phyloP scores from a whole-genome alignment of 805 yeast genomes.

The Schizosaccharomyces osmophilus region DNA sequence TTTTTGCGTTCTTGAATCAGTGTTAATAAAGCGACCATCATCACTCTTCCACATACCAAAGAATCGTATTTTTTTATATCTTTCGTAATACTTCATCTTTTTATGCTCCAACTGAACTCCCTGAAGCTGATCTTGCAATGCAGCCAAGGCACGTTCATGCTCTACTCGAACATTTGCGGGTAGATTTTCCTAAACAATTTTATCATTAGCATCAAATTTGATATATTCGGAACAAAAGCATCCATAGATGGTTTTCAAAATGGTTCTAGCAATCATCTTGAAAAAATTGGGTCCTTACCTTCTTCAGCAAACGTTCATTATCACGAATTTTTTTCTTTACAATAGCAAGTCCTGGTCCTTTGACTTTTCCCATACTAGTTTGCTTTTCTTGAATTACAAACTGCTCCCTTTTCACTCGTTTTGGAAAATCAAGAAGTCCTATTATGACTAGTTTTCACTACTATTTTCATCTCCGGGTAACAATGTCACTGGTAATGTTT shows the following conservation, averaged over 20 bases:
- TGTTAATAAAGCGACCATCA: background rate
- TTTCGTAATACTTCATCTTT: conserved; percentile 32
- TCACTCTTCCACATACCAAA: conserved; percentile 16
- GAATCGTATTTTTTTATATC: conserved; percentile 81
- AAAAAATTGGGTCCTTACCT: conserved; percentile 8
- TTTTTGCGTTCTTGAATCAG: background rate
- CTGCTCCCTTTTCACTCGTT: too few relatives aligned
- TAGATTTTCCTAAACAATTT: conserved; percentile 22
- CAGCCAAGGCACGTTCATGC: conserved; percentile 44
- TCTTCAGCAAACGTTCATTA: conserved; percentile 39
- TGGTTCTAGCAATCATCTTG: too few relatives aligned
- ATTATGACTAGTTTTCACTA: too few relatives aligned
- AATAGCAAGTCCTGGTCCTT: conserved; percentile 10
- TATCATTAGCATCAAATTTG: background rate
- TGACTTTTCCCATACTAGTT: background rate
- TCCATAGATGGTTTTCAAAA: background rate
- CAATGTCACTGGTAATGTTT: too few relatives aligned
- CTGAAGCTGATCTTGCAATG: conserved; percentile 33
- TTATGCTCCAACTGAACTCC: conserved; percentile 22
- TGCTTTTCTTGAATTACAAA: background rate
- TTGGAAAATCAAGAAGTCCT: too few relatives aligned
- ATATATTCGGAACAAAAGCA: background rate
- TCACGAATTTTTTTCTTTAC: conserved; percentile 74
- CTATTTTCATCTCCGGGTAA: too few relatives aligned
- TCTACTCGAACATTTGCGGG: conserved; percentile 25